These are phyloP conservation scores for Apiospora aurea DNA, from an alignment of 2,329 filamentous ascomycete genomes.

Conservation along the genomic window DNA sequence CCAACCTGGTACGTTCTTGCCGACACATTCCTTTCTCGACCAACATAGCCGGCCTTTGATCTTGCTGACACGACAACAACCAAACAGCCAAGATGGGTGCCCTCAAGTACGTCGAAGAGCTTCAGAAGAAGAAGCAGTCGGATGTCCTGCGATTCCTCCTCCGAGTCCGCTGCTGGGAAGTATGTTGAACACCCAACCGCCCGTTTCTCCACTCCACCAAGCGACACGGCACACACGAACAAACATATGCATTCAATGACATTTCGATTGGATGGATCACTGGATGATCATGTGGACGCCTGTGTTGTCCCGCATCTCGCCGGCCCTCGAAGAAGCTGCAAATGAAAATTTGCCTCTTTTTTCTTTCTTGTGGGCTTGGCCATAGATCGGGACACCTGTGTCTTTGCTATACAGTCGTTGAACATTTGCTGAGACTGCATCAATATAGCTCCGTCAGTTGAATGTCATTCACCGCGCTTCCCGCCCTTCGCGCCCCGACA, in stretches of 20 bases:
- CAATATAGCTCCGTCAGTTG: conserved; percentile 99
- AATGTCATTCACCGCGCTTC: conserved; percentile 99
- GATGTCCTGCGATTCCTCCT: conserved; percentile 99
- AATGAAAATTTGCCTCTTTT: not conserved
- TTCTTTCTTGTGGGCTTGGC: conserved; percentile 13
- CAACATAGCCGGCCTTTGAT: conserved; percentile 17
- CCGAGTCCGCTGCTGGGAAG: conserved; percentile 99
- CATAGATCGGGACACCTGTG: conserved; percentile 32
- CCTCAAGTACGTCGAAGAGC: conserved; percentile 99
- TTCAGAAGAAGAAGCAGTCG: conserved; percentile 99
- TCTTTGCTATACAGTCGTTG: conserved; percentile 98
- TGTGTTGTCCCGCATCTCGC: conserved; percentile 37
- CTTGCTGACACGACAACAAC: conserved; percentile 35
- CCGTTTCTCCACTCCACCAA: conserved; percentile 32
- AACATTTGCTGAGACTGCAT: conserved; percentile 99
- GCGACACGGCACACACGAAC: conserved; percentile 33
- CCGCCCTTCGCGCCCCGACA: conserved; percentile 97
- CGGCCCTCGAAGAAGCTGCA: not conserved
- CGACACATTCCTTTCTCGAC: conserved; percentile 18
- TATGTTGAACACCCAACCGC: conserved; percentile 62
- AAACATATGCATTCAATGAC: conserved; percentile 37
- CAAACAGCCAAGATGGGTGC: conserved; percentile 86
- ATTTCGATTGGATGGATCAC: conserved; percentile 32
- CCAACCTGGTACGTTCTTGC: conserved; percentile 43
- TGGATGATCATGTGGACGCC: conserved; percentile 44